phyloP scores from a whole-genome alignment of 225 moss, liverwort and hornwort species.

The Sphagnum contortum region DNA sequence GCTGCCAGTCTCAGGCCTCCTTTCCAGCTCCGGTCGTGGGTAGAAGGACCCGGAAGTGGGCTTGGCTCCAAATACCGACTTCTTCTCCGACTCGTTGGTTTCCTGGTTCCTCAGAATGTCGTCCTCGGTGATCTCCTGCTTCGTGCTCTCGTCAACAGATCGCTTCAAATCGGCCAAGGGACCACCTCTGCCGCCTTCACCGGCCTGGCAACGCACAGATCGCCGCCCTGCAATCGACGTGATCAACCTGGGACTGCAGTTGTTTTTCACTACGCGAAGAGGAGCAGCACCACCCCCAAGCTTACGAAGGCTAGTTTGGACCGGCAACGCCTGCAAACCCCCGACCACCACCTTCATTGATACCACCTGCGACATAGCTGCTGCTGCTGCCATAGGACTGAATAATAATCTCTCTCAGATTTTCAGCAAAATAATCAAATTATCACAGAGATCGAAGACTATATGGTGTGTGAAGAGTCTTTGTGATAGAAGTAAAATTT shows the following conservation, averaged over 20 bases:
- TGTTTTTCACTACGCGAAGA: too few relatives aligned
- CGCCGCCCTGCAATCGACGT: background rate
- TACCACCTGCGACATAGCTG: background rate
- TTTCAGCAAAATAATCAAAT: too few relatives aligned
- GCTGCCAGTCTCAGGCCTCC: too few relatives aligned
- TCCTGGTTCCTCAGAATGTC: slow-evolving; percentile 1
- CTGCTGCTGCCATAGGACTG: background rate
- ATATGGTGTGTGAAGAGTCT: too few relatives aligned
- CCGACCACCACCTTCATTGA: background rate
- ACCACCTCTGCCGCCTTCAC: background rate
- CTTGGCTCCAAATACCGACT: background rate
- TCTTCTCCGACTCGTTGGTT: background rate
- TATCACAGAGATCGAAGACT: too few relatives aligned
- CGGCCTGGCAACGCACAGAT: background rate
- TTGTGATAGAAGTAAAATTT: too few relatives aligned
- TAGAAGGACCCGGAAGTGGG: slow-evolving; percentile 1
- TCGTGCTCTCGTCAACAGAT: background rate
- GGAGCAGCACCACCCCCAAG: background rate
- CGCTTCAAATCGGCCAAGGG: background rate
- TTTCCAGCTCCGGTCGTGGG: too few relatives aligned
- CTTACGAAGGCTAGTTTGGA: background rate
- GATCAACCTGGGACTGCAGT: slow-evolving; percentile 1
- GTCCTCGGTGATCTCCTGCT: slow-evolving; percentile 2
- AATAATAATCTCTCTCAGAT: too few relatives aligned
- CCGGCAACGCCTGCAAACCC: background rate